These are phyloP conservation scores for Penicillium tannophilum DNA, from an alignment of 495 filamentous ascomycete genomes.

Conservation along the genomic window DNA sequence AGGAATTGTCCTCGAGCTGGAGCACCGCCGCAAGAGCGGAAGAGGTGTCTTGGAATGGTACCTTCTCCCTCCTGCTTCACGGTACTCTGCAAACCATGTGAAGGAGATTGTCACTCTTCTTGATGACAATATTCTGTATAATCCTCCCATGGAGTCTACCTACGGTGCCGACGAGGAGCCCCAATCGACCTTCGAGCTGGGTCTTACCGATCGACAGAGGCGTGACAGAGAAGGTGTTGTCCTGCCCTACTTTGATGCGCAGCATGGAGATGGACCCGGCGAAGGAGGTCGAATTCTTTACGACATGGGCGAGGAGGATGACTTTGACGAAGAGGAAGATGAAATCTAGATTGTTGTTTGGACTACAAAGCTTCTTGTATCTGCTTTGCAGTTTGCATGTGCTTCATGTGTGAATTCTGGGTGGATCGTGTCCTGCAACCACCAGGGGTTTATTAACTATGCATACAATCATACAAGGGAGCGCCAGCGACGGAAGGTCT, in stretches of 20 bases:
- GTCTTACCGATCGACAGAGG: conserved; percentile 87
- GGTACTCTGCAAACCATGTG: conserved; percentile 34
- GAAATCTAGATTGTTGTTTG: conserved; percentile 65
- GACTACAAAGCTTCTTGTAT: background rate
- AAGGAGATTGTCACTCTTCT: conserved; percentile 66
- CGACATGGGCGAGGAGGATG: conserved; percentile 94
- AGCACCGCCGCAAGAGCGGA: conserved; percentile 79
- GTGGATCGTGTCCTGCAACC: conserved; percentile 43
- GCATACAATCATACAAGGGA: conserved; percentile 46
- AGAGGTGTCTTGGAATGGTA: conserved; percentile 77
- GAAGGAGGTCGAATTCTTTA: conserved; percentile 90
- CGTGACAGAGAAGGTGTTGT: conserved; percentile 84
- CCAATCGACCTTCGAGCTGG: conserved; percentile 77
- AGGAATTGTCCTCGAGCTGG: conserved; percentile 80
- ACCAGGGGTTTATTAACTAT: conserved; percentile 43
- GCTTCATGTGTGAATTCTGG: conserved; percentile 17
- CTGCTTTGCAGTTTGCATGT: conserved; percentile 7
- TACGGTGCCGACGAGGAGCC: conserved; percentile 49
- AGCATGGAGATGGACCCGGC: conserved; percentile 75
- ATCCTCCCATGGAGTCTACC: conserved; percentile 42
- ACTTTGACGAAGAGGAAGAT: conserved; percentile 99
- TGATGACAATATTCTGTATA: conserved; percentile 75
- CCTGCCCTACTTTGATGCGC: conserved; percentile 93
- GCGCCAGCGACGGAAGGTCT: conserved; percentile 1
- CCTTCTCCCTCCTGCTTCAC: conserved; percentile 56